phyloP scores from a whole-genome alignment of 306 rosid genomes.

The Casuarina equisetifolia region DNA sequence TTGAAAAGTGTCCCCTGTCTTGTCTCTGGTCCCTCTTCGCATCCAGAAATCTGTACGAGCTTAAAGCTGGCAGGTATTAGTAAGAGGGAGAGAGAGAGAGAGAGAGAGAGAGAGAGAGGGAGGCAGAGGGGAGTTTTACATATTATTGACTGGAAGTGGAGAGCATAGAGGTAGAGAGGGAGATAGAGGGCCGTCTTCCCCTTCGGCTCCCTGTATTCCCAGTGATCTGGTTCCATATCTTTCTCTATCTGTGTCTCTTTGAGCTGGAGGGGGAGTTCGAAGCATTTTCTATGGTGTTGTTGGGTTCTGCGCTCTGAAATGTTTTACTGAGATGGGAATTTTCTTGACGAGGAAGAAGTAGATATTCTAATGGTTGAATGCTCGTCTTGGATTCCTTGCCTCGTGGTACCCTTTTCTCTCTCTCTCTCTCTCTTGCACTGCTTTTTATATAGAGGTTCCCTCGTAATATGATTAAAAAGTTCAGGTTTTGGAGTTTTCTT shows the following conservation, averaged over 20 bases:
- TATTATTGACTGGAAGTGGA: background rate
- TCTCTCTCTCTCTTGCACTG: background rate
- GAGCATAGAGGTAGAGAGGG: background rate
- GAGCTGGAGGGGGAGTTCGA: background rate
- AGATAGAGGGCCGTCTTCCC: constrained; percentile 19
- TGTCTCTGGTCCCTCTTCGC: too few relatives aligned
- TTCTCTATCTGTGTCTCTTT: background rate
- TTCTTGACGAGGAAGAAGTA: constrained; percentile 8
- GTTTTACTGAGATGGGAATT: background rate
- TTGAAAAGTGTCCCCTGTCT: constrained; percentile 9
- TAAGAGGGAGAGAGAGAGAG: background rate
- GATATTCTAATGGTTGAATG: constrained; percentile 6
- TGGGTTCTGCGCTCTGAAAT: background rate
- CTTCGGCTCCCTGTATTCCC: constrained; percentile 9
- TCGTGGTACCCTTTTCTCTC: constrained; percentile 19
- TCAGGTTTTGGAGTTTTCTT: background rate
- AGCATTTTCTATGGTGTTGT: background rate
- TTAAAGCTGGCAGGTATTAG: too few relatives aligned
- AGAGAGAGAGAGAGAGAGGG: constrained; percentile 14
- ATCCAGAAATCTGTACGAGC: too few relatives aligned
- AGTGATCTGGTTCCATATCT: constrained; percentile 20
- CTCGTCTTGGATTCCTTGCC: constrained; percentile 20
- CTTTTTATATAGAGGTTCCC: background rate
- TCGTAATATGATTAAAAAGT: background rate
- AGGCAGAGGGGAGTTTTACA: background rate